These are phyloP conservation scores for Magnaporthiopsis rhizophila DNA, from an alignment of 2,329 filamentous ascomycete species.

Conservation along the genomic window DNA sequence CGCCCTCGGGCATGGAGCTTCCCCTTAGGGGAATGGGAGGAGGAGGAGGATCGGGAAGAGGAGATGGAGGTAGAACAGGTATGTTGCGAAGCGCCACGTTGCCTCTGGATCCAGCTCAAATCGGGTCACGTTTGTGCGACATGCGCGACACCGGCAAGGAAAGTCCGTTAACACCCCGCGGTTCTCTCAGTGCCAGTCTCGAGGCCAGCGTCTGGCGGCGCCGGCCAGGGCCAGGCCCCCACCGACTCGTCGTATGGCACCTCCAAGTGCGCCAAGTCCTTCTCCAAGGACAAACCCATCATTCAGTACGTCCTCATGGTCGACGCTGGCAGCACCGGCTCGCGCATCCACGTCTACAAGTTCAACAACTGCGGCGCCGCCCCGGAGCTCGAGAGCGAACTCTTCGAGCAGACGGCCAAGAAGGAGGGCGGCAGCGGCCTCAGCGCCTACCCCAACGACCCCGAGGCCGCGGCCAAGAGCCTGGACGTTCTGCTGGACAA, in stretches of 20 bases:
- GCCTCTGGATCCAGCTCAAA: background rate
- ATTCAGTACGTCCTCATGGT: slow-evolving; percentile 99
- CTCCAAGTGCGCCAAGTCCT: slow-evolving; percentile 72
- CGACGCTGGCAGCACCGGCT: slow-evolving; percentile 94
- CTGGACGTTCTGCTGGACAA: slow-evolving; percentile 82
- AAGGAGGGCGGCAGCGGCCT: slow-evolving; percentile 61
- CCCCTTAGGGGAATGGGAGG: slow-evolving; percentile 11
- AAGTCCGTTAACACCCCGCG: background rate
- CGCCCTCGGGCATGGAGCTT: slow-evolving; percentile 46
- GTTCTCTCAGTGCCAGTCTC: background rate
- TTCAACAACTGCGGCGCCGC: slow-evolving; percentile 98
- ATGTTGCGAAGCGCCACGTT: background rate
- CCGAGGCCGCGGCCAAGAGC: slow-evolving; percentile 80
- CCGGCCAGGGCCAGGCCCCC: slow-evolving; percentile 40
- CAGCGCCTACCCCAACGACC: slow-evolving; percentile 80
- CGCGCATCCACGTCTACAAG: slow-evolving; percentile 95
- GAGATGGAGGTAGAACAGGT: slow-evolving; percentile 24
- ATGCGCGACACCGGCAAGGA: background rate
- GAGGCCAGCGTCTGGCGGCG: background rate
- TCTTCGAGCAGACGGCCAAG: slow-evolving; percentile 91
- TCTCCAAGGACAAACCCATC: slow-evolving; percentile 81
- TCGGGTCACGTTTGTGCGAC: background rate
- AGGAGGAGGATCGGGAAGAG: background rate
- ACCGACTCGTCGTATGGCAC: slow-evolving; percentile 58
- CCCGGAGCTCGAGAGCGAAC: slow-evolving; percentile 88